Evolutionary conservation across 2,329 filamentous ascomycete species (phyloP).

Genomic region (Zymoseptoria tritici): DNA sequence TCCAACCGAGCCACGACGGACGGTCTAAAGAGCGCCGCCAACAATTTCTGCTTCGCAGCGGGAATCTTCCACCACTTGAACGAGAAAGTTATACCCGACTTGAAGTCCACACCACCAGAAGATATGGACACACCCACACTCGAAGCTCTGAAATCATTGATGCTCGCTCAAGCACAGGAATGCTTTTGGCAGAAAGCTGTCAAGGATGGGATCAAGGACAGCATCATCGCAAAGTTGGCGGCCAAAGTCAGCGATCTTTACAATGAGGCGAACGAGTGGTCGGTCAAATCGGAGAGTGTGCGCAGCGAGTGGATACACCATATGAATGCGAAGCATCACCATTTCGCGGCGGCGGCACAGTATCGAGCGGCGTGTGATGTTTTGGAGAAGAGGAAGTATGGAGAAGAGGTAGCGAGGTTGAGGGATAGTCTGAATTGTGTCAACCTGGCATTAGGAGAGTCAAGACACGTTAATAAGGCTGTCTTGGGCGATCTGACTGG

Average conservation of each 20-base stretch:
- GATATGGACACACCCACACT: conserved; percentile 91
- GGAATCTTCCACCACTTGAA: conserved; percentile 77
- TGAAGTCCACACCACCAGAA: conserved; percentile 73
- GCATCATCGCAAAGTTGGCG: conserved; percentile 82
- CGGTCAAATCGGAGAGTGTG: conserved; percentile 80
- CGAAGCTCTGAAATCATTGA: conserved; percentile 71
- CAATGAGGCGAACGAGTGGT: conserved; percentile 72
- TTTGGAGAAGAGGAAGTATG: conserved; percentile 87
- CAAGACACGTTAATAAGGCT: conserved; percentile 69
- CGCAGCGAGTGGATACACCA: conserved; percentile 97
- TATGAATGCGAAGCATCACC: conserved; percentile 92
- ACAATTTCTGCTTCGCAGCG: conserved; percentile 81
- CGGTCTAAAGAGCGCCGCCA: conserved; percentile 78
- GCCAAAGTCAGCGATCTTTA: conserved; percentile 90
- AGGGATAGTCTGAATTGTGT: conserved; percentile 76
- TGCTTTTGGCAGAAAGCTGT: conserved; percentile 98
- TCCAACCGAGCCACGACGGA: conserved; percentile 71
- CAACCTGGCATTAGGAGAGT: conserved; percentile 78
- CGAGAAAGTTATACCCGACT: conserved; percentile 67
- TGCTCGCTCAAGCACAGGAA: conserved; percentile 90
- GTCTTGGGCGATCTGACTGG: conserved; percentile 77
- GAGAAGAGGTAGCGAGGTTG: conserved; percentile 85
- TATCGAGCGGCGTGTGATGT: conserved; percentile 86
- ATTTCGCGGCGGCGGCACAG: conserved; percentile 92
- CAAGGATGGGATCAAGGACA: conserved; percentile 87